A percentile compares a stretch with the other conserved stretches of the same genome.
These are phyloP conservation scores for Umbellularia californica DNA, from an alignment of 164 flowering plant species.

Conservation along the genomic window DNA sequence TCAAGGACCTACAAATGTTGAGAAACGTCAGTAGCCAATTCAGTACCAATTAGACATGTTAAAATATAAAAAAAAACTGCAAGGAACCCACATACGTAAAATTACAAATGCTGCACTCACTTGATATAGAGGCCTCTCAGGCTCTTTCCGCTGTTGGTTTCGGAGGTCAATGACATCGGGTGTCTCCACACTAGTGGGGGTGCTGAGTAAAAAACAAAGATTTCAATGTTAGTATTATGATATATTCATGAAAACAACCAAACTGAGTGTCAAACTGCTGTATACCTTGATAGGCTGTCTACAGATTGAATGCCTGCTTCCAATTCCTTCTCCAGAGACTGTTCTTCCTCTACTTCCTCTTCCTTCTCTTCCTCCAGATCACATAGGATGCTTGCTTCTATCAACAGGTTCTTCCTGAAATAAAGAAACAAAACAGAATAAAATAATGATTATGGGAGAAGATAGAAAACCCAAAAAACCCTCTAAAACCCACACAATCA, in stretches of 20 bases:
- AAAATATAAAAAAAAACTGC: neutral
- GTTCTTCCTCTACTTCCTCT: too few species aligned
- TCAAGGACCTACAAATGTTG: constrained; percentile 61
- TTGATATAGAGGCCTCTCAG: constrained; percentile 87
- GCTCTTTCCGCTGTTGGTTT: constrained; percentile 95
- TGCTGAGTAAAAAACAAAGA: constrained; percentile 37
- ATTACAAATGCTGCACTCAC: constrained; percentile 33
- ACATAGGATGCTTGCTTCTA: too few species aligned
- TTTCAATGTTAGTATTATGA: neutral
- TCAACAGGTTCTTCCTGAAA: too few species aligned
- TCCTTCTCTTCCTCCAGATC: too few species aligned
- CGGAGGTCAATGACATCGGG: constrained; percentile 98
- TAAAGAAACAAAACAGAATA: too few species aligned
- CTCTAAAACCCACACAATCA: too few species aligned
- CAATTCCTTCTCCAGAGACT: too few species aligned
- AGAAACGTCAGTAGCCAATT: neutral
- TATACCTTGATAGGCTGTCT: constrained; percentile 87
- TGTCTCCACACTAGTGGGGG: constrained; percentile 97
- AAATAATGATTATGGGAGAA: too few species aligned
- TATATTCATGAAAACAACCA: neutral
- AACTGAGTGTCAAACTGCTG: neutral
- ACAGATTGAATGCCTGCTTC: too few species aligned
- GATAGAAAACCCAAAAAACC: too few species aligned
- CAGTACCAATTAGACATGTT: neutral
- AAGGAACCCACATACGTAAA: neutral